A percentile compares a stretch with the other conserved stretches of the same genome.
Conservation (phyloP, 176 grass and related monocot species). For the Saccharum spontaneum region DNA sequence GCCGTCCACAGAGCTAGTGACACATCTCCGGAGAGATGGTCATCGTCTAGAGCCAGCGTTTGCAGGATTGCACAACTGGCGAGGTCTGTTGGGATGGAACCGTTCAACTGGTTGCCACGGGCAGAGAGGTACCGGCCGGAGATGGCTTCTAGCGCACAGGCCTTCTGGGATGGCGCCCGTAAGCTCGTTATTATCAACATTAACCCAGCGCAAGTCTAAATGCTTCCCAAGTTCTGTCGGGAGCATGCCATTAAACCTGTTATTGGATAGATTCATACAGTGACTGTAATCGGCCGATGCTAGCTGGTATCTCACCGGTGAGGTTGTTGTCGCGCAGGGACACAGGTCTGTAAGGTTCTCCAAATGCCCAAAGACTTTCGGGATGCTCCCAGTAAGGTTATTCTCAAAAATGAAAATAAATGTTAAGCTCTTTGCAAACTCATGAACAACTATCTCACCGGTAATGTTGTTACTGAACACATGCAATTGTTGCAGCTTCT, state of each 20-base stretch:
- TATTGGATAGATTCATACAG: background rate
- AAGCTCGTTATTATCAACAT: conserved; percentile 44
- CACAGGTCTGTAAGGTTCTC: conserved; percentile 16
- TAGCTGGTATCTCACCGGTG: conserved; percentile 58
- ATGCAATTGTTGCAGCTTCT: no score
- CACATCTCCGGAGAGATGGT: conserved; percentile 61
- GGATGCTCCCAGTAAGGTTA: background rate
- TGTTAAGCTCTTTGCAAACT: no score
- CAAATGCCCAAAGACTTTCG: conserved; percentile 43
- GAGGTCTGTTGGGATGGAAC: conserved; percentile 57
- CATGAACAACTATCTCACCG: no score
- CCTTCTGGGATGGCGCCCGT: conserved; percentile 51
- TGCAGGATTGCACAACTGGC: conserved; percentile 38
- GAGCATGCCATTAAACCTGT: conserved; percentile 35
- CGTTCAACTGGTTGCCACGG: conserved; percentile 46
- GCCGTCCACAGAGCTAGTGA: conserved; percentile 44
- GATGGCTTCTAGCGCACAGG: conserved; percentile 36
- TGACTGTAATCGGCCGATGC: conserved; percentile 48
- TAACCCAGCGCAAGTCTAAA: background rate
- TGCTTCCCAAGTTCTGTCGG: conserved; percentile 60
- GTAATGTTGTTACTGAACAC: no score
- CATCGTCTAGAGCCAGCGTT: conserved; percentile 10
- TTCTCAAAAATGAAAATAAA: background rate
- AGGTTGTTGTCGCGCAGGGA: conserved; percentile 41
- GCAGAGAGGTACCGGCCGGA: background rate